Percentiles rank a stretch among this genome's conserved stretches.
Evolutionary conservation across 2,329 filamentous ascomycete species (phyloP).

Genomic region (Bipolaris victoriae): DNA sequence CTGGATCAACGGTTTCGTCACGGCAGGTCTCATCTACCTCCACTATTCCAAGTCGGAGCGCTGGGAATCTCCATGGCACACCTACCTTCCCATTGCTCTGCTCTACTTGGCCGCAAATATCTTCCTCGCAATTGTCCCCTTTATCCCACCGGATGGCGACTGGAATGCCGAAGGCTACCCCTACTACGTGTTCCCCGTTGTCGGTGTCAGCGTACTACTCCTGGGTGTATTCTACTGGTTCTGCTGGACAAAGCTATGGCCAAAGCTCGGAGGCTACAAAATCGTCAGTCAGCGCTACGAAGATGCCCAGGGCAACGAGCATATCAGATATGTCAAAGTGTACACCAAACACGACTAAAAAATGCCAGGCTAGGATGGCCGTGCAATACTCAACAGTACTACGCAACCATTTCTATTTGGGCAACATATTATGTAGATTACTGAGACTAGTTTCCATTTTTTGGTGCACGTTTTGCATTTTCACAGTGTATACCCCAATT

Average conservation of each 20-base stretch:
- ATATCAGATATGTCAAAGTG: constrained; percentile 43
- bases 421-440: no score
- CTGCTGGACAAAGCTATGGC: constrained; percentile 29
- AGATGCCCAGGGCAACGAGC: constrained; percentile 38
- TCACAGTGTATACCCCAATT: not conserved
- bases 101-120: constrained; percentile 50
- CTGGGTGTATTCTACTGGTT: constrained; percentile 48
- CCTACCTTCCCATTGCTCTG: constrained; percentile 43
- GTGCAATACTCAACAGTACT: not conserved
- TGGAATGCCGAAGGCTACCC: constrained; percentile 52
- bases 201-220: constrained; percentile 51
- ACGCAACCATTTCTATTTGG: no score
- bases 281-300: constrained; percentile 40
- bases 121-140: constrained; percentile 53
- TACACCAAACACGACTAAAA: constrained; percentile 33
- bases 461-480: not conserved
- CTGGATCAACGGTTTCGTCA: constrained; percentile 48
- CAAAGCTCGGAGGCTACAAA: constrained; percentile 39
- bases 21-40: constrained; percentile 45
- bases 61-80: constrained; percentile 49
- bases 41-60: constrained; percentile 43
- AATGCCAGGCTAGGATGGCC: no score
- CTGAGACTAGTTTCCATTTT: no score
- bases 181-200: constrained; percentile 54
- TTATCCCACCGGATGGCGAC: constrained; percentile 50